Evolutionary conservation across 345 rosid genomes (phyloP), one percentile per base, ranked within the genome.

Genomic region (Gossypium sturtianum): DNA sequence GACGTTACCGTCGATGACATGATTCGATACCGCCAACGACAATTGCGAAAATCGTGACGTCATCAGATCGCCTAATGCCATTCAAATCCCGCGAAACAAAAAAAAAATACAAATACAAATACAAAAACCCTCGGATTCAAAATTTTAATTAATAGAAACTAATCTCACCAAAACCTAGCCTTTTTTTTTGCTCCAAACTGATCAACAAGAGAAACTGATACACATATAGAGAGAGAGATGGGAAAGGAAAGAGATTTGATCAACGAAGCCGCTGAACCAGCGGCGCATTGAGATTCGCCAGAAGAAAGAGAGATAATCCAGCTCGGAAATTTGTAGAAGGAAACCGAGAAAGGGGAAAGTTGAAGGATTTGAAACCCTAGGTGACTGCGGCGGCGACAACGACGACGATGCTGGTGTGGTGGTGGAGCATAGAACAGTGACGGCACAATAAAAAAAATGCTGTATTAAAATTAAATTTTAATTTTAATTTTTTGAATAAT

Each of bases 51-150:
- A 91, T 81, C 98, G 82, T 72, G 97, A 93, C 74, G 89, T 97
- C 99, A 93, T 95, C 86, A 93, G 86, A 86, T 93, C 96, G 49
- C 97, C 99, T 82, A 91, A 87, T 90, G 97, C 99, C 99, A 95
- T 95, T 85, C 92, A 93, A 93, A 84, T 84, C 80, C 81, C 59
- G 9, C 43, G 16, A 69, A 29, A 27, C n/a, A 41, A 12, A 17
- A 49, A 53, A 71, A 52, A 29, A 29, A 29, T 29, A 29, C 38
- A 29, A 29, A 29, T 29, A 29, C 38, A 29, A 29, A 29, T 0
- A 56, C 52, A 38, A 74, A 75, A 52, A 38, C 59, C 84, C 77
- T 77, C 67, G 23, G 62, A 3, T 34, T 34, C 49, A 53, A 73
- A 7, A 16, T 16, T 56, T 25, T 25, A 9, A 68, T 49, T 9